These are phyloP conservation scores for Suhomyces xylopsoci DNA, from an alignment of 805 yeast genomes.

Conservation along the genomic window DNA sequence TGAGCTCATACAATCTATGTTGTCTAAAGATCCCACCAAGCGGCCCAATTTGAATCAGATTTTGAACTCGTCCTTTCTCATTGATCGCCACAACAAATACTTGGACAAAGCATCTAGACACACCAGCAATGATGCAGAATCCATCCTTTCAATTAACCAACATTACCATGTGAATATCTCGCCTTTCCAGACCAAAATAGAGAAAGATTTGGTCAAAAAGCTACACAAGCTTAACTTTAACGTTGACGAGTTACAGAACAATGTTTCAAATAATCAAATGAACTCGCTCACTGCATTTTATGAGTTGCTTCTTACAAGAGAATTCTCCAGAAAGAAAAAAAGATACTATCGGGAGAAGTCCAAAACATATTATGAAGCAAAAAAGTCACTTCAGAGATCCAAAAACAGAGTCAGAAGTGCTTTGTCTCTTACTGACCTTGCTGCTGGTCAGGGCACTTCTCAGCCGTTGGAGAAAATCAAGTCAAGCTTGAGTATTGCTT, in stretches of 20 bases:
- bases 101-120: constrained; percentile 15
- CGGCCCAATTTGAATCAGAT: constrained; percentile 52
- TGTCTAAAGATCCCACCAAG: constrained; percentile 61
- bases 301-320: constrained; percentile 60
- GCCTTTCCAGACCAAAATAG: constrained; percentile 60
- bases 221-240: constrained; percentile 63
- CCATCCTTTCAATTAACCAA: constrained; percentile 38
- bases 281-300: constrained; percentile 75
- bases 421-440: constrained; percentile 33
- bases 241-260: constrained; percentile 53
- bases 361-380: constrained; percentile 31
- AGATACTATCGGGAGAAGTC: constrained; percentile 29
- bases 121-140: constrained; percentile 30
- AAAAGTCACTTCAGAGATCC: constrained; percentile 28
- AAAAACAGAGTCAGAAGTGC: constrained; percentile 36
- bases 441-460: constrained; percentile 12
- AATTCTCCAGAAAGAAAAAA: constrained; percentile 34
- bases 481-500: constrained; percentile 33
- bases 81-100: constrained; percentile 29
- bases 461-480: constrained; percentile 40
- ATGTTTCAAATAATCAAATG: constrained; percentile 57
- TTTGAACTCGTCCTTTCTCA: constrained; percentile 32
- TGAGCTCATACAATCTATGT: constrained; percentile 49
- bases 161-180: constrained; percentile 28
- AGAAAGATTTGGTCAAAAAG: constrained; percentile 57